Percentiles rank a stretch among this genome's conserved stretches.
These are phyloP conservation scores for Epichloe elymi DNA, from an alignment of 2,329 filamentous ascomycete species.

Conservation along the genomic window DNA sequence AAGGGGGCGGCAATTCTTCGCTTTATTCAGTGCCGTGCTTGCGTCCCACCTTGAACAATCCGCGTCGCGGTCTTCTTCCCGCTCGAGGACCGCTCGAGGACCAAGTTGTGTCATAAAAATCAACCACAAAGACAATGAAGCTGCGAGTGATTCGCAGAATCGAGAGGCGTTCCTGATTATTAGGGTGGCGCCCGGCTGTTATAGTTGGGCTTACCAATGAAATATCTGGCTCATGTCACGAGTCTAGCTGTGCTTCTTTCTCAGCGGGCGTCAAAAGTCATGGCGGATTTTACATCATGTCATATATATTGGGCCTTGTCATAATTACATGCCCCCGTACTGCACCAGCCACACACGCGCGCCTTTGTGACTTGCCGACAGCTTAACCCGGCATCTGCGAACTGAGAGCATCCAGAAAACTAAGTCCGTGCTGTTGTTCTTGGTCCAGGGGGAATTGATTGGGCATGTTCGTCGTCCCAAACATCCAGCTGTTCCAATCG, in stretches of 20 bases:
- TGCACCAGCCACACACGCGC: not conserved
- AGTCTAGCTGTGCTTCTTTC: too few relatives aligned
- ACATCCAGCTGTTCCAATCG: conserved; percentile 17
- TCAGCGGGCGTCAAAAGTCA: too few relatives aligned
- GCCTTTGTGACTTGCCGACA: not conserved
- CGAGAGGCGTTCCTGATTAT: too few relatives aligned
- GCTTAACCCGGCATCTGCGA: conserved; percentile 14
- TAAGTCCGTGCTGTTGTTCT: conserved; percentile 12
- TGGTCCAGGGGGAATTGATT: conserved; percentile 9
- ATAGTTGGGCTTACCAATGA: too few relatives aligned
- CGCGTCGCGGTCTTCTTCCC: not conserved
- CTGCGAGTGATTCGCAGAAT: too few relatives aligned
- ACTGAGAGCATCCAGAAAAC: conserved; percentile 14
- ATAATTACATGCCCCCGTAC: not conserved
- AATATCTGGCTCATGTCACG: too few relatives aligned
- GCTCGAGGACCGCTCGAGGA: not conserved
- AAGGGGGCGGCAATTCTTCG: not conserved
- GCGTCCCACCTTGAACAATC: too few relatives aligned
- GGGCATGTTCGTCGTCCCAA: conserved; percentile 8
- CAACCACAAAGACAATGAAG: not conserved
- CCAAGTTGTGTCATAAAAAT: too few relatives aligned
- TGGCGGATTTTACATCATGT: too few relatives aligned
- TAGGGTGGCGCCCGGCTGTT: too few relatives aligned
- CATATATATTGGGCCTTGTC: not conserved
- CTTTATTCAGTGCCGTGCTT: not conserved